Evolutionary conservation across 176 grass and related monocot species (phyloP).

Genomic region (Rhipidocladum racemiflorum): DNA sequence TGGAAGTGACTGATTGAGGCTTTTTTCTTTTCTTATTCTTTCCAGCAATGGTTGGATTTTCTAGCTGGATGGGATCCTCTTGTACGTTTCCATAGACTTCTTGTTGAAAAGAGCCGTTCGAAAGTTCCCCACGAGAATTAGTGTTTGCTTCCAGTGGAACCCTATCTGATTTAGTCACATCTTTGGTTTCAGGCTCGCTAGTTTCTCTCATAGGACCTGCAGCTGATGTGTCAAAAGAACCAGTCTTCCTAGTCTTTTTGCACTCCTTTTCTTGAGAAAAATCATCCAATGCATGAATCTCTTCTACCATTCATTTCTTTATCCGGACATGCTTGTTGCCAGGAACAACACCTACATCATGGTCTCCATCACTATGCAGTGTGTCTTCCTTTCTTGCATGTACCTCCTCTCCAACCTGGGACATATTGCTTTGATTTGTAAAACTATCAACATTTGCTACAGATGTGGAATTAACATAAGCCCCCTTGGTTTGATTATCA

Average conservation of each 20-base stretch:
- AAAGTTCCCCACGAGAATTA: constrained; percentile 15
- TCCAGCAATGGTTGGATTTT: constrained; percentile 35
- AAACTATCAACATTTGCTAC: constrained; percentile 1
- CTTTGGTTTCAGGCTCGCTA: constrained; percentile 13
- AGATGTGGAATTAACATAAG: constrained; percentile 5
- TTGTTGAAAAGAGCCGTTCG: constrained; percentile 18
- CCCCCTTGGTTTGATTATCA: constrained; percentile 12
- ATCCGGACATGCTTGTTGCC: constrained; percentile 14
- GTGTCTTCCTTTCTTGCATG: background rate
- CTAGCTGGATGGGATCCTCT: constrained; percentile 21
- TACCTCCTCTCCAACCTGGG: constrained; percentile 5
- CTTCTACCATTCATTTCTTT: background rate
- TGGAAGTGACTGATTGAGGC: constrained; percentile 6
- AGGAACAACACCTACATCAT: constrained; percentile 15
- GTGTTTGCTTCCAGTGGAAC: background rate
- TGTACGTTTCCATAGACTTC: constrained; percentile 19
- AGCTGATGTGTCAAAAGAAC: constrained; percentile 20
- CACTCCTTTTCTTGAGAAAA: constrained; percentile 19
- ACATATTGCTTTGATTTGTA: constrained; percentile 17
- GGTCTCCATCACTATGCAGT: constrained; percentile 8
- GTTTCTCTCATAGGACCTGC: constrained; percentile 8
- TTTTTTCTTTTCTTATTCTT: constrained; percentile 74
- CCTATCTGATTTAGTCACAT: constrained; percentile 14
- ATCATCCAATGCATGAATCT: constrained; percentile 6
- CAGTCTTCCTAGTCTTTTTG: constrained; percentile 21